A percentile compares a stretch with the other conserved stretches of the same genome.
Evolutionary conservation across 352 stramenopile genomes (phyloP).

Genomic region (Blastocystis sp.): DNA sequence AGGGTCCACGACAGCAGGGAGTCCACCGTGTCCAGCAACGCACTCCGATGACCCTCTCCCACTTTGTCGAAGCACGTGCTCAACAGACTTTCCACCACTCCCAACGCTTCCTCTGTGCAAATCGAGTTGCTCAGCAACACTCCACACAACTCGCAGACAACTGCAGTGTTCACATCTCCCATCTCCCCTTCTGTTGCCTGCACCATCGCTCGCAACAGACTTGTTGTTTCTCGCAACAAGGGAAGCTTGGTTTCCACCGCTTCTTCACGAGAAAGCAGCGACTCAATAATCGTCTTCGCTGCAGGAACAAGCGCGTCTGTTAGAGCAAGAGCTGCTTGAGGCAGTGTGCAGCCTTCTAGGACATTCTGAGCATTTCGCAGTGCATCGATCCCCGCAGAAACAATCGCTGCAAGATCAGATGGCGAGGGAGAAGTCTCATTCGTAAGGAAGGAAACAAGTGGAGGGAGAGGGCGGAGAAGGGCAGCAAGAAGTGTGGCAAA

Average conservation of each 20-base stretch:
- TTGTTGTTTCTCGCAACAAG: neutral
- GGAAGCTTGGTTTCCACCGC: neutral
- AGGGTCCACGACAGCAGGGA: neutral
- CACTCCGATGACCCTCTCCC: neutral
- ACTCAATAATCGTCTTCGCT: neutral
- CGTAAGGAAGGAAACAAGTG: neutral
- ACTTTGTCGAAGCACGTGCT: neutral
- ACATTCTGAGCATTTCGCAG: neutral
- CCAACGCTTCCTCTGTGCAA: neutral
- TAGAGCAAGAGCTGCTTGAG: neutral
- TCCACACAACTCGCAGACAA: neutral
- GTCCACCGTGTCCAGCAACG: neutral
- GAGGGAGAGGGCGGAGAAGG: neutral
- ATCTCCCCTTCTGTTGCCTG: neutral
- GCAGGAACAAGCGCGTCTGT: neutral
- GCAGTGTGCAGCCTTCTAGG: neutral
- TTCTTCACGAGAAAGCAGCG: neutral
- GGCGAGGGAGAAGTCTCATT: neutral
- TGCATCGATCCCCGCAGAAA: neutral
- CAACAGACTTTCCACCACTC: neutral
- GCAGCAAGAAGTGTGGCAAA: neutral
- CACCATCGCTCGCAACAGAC: neutral
- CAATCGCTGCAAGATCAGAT: neutral
- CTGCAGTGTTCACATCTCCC: neutral
- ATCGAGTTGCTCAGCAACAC: neutral